Evolutionary conservation across 1,284 basidiomycete genomes (phyloP).

Genomic region (Microbotryum scabiosae): DNA sequence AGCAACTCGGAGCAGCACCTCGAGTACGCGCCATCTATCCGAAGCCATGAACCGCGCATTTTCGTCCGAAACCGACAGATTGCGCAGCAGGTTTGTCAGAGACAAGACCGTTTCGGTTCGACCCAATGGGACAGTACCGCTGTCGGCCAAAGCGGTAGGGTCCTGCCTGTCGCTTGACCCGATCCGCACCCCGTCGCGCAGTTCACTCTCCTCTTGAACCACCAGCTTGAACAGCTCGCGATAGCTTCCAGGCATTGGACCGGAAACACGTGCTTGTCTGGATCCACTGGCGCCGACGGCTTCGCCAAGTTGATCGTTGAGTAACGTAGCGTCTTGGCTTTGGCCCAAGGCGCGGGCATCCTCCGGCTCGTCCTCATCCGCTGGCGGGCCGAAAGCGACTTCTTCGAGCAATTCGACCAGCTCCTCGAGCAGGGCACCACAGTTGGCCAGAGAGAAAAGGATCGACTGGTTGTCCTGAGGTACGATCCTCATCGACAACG

Average conservation of each 20-base stretch:
- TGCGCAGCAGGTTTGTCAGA: constrained; percentile 73
- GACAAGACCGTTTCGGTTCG: constrained; percentile 61
- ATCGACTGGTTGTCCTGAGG: constrained; percentile 53
- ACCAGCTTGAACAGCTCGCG: constrained; percentile 52
- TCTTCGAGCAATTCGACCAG: constrained; percentile 80
- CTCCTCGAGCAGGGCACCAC: constrained; percentile 77
- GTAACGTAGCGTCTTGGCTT: constrained; percentile 8
- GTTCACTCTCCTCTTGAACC: constrained; percentile 41
- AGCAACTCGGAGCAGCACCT: constrained; percentile 59
- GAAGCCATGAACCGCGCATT: constrained; percentile 62
- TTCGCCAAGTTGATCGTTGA: neutral
- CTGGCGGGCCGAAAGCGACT: constrained; percentile 52
- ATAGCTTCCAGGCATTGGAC: constrained; percentile 47
- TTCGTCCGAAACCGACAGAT: constrained; percentile 65
- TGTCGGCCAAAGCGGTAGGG: constrained; percentile 6
- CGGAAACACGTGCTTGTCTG: constrained; percentile 1
- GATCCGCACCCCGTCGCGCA: constrained; percentile 28
- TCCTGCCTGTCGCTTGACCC: constrained; percentile 24
- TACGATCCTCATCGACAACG: constrained; percentile 47
- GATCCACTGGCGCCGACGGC: neutral
- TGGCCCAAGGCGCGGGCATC: constrained; percentile 1
- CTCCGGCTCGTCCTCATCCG: constrained; percentile 47
- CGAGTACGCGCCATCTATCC: constrained; percentile 54
- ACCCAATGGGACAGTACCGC: constrained; percentile 48
- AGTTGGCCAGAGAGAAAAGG: constrained; percentile 55